phyloP scores from a whole-genome alignment of 73 alveolate species.

The Paramecium primaurelia region DNA sequence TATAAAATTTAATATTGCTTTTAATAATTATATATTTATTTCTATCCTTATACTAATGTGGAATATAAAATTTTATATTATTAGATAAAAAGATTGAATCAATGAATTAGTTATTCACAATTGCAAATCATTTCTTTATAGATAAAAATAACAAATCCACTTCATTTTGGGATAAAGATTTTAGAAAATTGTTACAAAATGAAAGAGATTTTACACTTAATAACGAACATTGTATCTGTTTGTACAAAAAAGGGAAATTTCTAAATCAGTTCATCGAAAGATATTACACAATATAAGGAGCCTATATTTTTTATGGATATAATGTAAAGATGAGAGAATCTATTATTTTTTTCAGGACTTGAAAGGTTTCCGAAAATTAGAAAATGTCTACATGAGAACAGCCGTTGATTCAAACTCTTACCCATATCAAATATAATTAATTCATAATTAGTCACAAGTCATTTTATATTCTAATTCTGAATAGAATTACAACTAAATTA shows the following conservation, averaged over 20 bases:
- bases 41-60: background rate
- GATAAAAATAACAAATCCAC: background rate
- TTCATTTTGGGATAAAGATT: background rate
- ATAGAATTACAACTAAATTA: background rate
- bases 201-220: background rate
- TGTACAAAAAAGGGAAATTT: background rate
- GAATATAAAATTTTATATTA: background rate
- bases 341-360: background rate
- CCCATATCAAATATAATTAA: background rate
- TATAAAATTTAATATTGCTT: background rate
- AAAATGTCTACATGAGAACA: background rate
- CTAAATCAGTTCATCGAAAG: background rate
- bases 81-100: background rate
- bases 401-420: background rate
- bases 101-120: background rate
- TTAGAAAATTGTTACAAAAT: background rate
- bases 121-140: background rate
- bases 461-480: background rate
- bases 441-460: background rate
- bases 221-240: background rate
- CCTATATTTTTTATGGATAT: background rate
- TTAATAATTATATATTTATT: background rate
- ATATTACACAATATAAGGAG: conserved; percentile 25
- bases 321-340: background rate
- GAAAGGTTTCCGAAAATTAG: conserved; percentile 2